Base-by-base conservation (phyloP, 768 basidiomycete genomes). In the Boletus sensibilis region DNA sequence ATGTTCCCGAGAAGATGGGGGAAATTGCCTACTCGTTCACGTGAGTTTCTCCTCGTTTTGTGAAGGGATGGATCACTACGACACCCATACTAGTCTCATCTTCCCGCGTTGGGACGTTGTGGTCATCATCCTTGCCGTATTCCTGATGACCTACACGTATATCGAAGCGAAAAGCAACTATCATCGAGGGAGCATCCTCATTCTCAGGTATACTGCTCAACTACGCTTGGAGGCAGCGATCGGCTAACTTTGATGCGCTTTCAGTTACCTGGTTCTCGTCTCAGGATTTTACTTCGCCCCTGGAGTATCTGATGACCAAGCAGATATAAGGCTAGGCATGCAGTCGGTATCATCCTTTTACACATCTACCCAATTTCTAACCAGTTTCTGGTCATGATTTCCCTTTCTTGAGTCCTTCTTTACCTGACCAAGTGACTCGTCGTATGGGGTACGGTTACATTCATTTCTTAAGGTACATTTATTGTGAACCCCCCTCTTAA, bases 81-180 rank as follows among this genome's bases (percentile, higher is more conserved):
- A 58, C 50, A 50, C 40, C 45, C 16, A 3, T 50, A 23, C 3
- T 67, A 98, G 94, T 21, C 83, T 99, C 52, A 94, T 98, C 56
- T 97, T 99, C 82, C 97, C 97, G 1, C 86, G 94, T 62, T 99
- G 96, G 96, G 97, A 99, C 68, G 93, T 94, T 47, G 85, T 98
- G 63, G 89, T 87, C 27, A 88, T 98, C 67, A 90, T 98, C 62
- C 81, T 99, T 43, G 92, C 94, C 0, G 94, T 99, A 76, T 99
- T 98, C 81, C 74, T 98, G 60, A 84, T 99, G 81, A 98, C 97
- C 0, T 99, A 99, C 72, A 96, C 94, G 5, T 98, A 97, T 70
- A 97, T 98, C 65, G 97, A 99, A 74, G 94, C 94, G n/a, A 94
- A 89, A 77, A 91, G 90, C 64, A 98, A 98, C 74, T 99, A 99